Base-by-base conservation (phyloP, 768 basidiomycete species). In the Sutorius australiensis region DNA sequence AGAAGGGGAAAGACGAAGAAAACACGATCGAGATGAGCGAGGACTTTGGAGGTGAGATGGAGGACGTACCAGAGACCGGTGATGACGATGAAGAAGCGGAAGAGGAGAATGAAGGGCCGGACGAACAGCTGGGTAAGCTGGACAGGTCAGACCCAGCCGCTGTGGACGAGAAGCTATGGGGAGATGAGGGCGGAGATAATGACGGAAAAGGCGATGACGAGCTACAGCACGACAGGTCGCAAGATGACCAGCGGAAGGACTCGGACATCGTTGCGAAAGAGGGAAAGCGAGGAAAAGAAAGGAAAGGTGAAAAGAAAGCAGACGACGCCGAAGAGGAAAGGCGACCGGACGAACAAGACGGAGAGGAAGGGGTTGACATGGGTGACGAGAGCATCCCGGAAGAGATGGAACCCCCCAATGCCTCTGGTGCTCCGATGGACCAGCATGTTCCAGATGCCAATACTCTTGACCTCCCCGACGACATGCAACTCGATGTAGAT, bases 151-250 rank as follows among this genome's bases (percentile, higher is more conserved):
- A 98, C 71, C 87, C 91, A 9, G 77, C 82, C 24, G 85, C 86
- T 0, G 81, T 97, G 14, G 95, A 98, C 64, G 95, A 99, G 73
- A 98, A 98, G 73, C 75, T 99, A 59, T 98, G 97, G 95, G 93
- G 89, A 17, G 90, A 95, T 57, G 87, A 95, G 60, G 69, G 75
- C 46, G 81, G 80, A 12, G 77, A 81, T 5, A 75, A 80, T 27
- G 77, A 82, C n/a, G 44, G 49, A 46, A 64, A 77, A 13, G 72
- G 77, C 19, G 68, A 76, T n/a, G 70, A 82, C 42, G 81, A 84
- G 65, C 73, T 78, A 21, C 73, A 83, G 50, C 72, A 88, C 56
- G 84, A 89, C 56, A 80, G 76, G 59, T 82, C 84, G 34, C 73
- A 75, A 48, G 69, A 76, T 38, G 45, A 61, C 73, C 73, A 64